Percentiles rank a stretch among this genome's conserved stretches.
Evolutionary conservation across 305 asterid species (phyloP).

Genomic region (Fraxinus nigra): DNA sequence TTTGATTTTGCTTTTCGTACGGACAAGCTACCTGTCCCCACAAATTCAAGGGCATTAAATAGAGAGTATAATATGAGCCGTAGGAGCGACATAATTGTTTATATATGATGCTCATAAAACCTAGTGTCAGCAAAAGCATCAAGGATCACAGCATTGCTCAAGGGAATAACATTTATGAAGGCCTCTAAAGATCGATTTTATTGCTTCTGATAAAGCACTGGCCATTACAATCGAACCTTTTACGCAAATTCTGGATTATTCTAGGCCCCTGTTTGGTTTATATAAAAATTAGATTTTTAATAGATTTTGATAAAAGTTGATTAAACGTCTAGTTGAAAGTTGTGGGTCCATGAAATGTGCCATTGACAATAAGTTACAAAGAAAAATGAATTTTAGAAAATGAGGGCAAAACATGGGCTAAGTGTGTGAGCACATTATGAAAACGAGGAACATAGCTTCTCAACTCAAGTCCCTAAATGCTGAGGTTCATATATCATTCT

Average conservation of each 20-base stretch:
- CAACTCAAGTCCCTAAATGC: neutral
- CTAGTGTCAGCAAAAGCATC: neutral
- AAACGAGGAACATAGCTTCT: neutral
- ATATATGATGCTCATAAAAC: neutral
- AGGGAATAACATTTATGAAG: neutral
- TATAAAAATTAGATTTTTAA: no score
- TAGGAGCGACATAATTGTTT: neutral
- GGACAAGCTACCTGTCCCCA: neutral
- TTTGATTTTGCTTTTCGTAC: neutral
- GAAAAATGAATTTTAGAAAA: no score
- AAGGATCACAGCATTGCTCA: neutral
- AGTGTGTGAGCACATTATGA: neutral
- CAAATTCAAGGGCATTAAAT: neutral
- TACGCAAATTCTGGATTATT: neutral
- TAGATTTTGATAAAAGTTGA: neutral
- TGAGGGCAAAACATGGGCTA: neutral
- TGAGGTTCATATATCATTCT: neutral
- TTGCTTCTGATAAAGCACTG: neutral
- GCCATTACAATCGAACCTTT: neutral
- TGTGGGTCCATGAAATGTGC: neutral
- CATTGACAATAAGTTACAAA: neutral
- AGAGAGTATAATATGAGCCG: neutral
- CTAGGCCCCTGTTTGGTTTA: neutral
- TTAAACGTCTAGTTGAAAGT: neutral
- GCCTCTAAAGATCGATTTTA: neutral